Conservation (phyloP, 1,284 basidiomycete genomes). For the Trametes hirsuta region DNA sequence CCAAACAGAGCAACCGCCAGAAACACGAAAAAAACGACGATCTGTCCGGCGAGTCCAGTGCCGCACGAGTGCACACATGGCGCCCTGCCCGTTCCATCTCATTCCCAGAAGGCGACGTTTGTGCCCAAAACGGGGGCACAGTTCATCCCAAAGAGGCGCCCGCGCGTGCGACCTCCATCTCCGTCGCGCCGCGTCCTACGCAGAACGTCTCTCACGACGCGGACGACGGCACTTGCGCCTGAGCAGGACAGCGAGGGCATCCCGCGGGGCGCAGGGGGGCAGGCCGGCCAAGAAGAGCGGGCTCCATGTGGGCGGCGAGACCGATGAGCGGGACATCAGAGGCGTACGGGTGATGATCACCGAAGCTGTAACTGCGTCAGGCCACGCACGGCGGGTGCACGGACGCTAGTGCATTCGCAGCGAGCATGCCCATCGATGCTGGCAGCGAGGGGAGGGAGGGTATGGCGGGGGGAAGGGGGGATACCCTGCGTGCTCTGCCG, state of each 20-base stretch:
- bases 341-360: not conserved
- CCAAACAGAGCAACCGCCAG: not conserved
- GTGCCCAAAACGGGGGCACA: conserved; percentile 1
- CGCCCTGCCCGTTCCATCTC: not conserved
- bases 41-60: too few species aligned
- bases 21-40: too few species aligned
- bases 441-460: not conserved
- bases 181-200: not conserved
- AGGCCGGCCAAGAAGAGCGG: too few species aligned
- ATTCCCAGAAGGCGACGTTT: not conserved
- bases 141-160: conserved; percentile 12
- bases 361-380: not conserved
- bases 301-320: not conserved
- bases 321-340: not conserved
- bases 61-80: not conserved
- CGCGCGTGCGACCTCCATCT: not conserved
- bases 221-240: too few species aligned
- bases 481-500: too few species aligned
- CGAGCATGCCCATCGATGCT: not conserved
- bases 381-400: too few species aligned
- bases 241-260: too few species aligned
- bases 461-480: too few species aligned
- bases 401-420: too few species aligned
- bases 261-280: too few species aligned
- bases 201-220: too few species aligned